Evolutionary conservation across 2,329 filamentous ascomycete species (phyloP).

Genomic region (Zymoseptoria pseudotritici): DNA sequence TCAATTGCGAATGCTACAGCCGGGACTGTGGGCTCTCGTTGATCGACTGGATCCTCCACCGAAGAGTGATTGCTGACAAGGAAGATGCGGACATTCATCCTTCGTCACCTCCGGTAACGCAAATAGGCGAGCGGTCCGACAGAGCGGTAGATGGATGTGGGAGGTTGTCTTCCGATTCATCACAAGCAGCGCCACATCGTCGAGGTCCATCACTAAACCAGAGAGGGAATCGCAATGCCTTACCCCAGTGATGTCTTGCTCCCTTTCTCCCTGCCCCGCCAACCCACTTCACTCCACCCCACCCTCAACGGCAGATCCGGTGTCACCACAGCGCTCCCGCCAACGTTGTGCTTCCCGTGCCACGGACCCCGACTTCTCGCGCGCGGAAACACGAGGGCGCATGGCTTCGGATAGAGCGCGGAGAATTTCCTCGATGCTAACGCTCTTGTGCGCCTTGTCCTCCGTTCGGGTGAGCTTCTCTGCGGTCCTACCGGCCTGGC

Average conservation of each 20-base stretch:
- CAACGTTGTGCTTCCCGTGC: neutral
- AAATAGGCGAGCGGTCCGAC: too few relatives aligned
- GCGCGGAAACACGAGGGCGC: neutral
- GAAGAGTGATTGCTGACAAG: neutral
- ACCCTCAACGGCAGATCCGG: too few relatives aligned
- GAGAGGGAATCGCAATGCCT: neutral
- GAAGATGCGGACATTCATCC: too few relatives aligned
- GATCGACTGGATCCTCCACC: neutral
- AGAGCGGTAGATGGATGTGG: too few relatives aligned
- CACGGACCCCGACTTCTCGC: neutral
- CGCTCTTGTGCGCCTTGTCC: neutral
- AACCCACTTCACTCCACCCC: neutral
- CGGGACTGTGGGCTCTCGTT: too few relatives aligned
- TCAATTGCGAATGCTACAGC: neutral
- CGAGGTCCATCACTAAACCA: too few relatives aligned
- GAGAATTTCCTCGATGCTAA: neutral
- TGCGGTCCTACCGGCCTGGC: neutral
- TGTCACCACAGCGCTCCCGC: neutral
- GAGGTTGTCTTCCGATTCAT: too few relatives aligned
- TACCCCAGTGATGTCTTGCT: neutral
- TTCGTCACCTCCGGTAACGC: too few relatives aligned
- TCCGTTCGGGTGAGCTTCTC: neutral
- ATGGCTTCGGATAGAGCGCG: neutral
- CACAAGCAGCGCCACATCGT: too few relatives aligned
- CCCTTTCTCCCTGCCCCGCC: neutral